Evolutionary conservation across 2,329 filamentous ascomycete genomes (phyloP).

Genomic region (Ophiostoma angusticollis): DNA sequence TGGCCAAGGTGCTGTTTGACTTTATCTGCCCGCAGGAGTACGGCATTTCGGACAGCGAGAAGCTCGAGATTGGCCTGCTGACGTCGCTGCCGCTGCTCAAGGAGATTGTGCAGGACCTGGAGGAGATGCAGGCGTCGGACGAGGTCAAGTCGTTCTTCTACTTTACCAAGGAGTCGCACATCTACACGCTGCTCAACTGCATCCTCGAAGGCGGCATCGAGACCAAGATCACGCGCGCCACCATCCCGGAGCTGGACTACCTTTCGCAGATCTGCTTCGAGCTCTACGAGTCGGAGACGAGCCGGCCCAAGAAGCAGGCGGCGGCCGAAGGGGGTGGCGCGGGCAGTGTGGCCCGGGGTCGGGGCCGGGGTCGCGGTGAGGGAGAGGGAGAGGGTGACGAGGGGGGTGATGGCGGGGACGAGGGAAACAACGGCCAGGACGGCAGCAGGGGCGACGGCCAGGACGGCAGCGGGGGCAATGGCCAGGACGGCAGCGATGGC

Average conservation of each 20-base stretch:
- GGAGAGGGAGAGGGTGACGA: neutral
- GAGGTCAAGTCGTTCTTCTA: constrained; percentile 96
- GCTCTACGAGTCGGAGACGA: constrained; percentile 87
- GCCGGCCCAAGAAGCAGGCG: constrained; percentile 22
- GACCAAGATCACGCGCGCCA: constrained; percentile 90
- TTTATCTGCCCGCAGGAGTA: constrained; percentile 99
- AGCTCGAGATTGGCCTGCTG: constrained; percentile 92
- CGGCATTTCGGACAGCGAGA: constrained; percentile 87
- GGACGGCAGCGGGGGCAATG: too few relatives aligned
- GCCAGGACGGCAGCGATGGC: neutral
- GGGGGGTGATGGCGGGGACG: neutral
- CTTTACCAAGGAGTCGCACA: constrained; percentile 98
- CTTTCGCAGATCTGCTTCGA: constrained; percentile 97
- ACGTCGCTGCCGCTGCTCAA: constrained; percentile 88
- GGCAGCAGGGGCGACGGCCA: neutral
- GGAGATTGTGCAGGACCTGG: constrained; percentile 92
- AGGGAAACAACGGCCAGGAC: neutral
- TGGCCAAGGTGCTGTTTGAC: constrained; percentile 92
- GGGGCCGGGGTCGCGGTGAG: too few relatives aligned
- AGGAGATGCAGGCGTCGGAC: constrained; percentile 90
- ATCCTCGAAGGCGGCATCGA: constrained; percentile 94
- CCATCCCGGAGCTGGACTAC: constrained; percentile 94
- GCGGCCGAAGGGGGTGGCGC: neutral
- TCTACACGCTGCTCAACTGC: constrained; percentile 95
- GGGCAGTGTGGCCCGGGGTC: neutral